phyloP scores from a whole-genome alignment of 768 basidiomycete species.

The Rhizopogon rudus region DNA sequence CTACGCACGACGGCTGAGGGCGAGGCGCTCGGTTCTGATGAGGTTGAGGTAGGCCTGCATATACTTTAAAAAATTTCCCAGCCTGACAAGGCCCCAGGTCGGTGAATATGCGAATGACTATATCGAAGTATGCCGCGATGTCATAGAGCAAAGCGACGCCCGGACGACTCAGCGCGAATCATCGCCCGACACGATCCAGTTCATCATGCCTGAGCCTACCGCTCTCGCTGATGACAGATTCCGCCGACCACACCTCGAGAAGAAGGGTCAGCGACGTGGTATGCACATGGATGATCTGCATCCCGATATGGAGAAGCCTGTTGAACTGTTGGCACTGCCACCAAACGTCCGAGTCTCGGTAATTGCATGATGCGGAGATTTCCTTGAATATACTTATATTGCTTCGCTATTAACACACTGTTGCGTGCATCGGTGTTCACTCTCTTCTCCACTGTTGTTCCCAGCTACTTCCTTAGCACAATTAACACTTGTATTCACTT shows the following conservation, averaged over 20 bases:
- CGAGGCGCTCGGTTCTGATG: conserved; percentile 63
- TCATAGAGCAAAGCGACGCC: conserved; percentile 43
- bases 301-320: not conserved
- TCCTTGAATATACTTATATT: too few species aligned
- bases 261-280: not conserved
- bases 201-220: too few species aligned
- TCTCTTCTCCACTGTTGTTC: too few species aligned
- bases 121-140: conserved; percentile 65
- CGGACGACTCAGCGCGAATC: conserved; percentile 3
- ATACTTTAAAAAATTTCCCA: not conserved
- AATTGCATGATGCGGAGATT: not conserved
- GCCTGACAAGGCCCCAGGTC: conserved; percentile 33
- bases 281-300: conserved; percentile 8
- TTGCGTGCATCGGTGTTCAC: too few species aligned
- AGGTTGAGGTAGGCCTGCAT: conserved; percentile 51
- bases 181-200: conserved; percentile 5
- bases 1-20: conserved; percentile 49
- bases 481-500: too few species aligned
- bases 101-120: conserved; percentile 69
- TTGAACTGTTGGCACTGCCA: not conserved
- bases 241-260: conserved; percentile 26
- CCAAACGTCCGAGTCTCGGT: not conserved
- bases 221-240: conserved; percentile 31
- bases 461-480: too few species aligned
- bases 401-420: too few species aligned